phyloP scores from a whole-genome alignment of 139 green algal species.

The Dunaliella sp. region DNA sequence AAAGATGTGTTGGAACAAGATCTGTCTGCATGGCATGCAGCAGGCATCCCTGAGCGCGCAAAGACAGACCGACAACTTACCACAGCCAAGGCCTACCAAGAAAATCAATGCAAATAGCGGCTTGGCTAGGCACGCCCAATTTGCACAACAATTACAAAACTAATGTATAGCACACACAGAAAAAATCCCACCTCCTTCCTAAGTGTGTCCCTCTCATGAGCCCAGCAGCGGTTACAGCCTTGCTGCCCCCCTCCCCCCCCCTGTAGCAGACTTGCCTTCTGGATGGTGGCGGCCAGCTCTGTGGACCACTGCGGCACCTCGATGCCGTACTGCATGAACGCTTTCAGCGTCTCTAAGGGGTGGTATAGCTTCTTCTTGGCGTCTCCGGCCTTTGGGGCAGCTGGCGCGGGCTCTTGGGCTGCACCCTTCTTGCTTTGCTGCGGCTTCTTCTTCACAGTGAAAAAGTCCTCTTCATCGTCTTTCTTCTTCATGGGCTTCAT shows the following conservation, averaged over 20 bases:
- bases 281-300: conserved; percentile 38
- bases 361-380: conserved; percentile 46
- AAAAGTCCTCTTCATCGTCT: conserved; percentile 28
- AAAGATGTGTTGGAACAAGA: too few relatives aligned
- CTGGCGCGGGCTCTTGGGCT: neutral
- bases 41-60: too few relatives aligned
- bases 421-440: conserved; percentile 27
- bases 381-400: conserved; percentile 16
- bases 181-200: too few relatives aligned
- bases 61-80: too few relatives aligned
- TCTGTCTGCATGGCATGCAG: too few relatives aligned
- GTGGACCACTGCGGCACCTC: conserved; percentile 37
- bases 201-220: too few relatives aligned
- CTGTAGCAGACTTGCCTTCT: conserved; percentile 26
- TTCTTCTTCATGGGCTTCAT: conserved; percentile 30
- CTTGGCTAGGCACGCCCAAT: too few relatives aligned
- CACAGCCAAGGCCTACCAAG: too few relatives aligned
- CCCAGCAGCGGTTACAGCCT: too few relatives aligned
- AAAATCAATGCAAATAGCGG: too few relatives aligned
- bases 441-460: conserved; percentile 38
- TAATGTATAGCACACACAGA: too few relatives aligned
- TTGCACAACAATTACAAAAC: too few relatives aligned
- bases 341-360: conserved; percentile 44
- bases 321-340: conserved; percentile 39
- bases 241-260: neutral